phyloP scores from a whole-genome alignment of 768 basidiomycete genomes.

The Kondoa subrosea region DNA sequence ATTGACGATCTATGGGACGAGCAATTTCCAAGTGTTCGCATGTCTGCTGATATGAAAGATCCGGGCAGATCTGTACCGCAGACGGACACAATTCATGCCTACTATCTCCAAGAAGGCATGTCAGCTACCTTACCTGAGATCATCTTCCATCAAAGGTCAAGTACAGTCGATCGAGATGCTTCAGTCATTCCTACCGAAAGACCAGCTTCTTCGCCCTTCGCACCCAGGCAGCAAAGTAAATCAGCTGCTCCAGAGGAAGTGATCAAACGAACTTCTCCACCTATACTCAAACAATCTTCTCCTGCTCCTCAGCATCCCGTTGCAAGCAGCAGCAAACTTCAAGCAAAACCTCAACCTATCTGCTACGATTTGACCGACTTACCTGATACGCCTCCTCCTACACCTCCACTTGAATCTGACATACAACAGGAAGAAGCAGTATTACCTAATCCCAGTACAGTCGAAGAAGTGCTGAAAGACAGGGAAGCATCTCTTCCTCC shows the following conservation, averaged over 20 bases:
- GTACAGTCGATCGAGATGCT: background rate
- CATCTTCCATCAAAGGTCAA: background rate
- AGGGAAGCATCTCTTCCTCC: background rate
- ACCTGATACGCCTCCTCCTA: background rate
- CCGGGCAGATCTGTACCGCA: background rate
- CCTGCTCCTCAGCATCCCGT: too few relatives aligned
- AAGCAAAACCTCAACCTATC: background rate
- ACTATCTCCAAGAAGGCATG: background rate
- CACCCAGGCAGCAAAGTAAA: too few relatives aligned
- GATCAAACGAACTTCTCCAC: background rate
- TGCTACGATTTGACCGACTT: background rate
- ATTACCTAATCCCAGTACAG: too few relatives aligned
- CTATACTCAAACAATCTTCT: background rate
- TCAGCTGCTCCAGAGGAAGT: too few relatives aligned
- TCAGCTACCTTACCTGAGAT: background rate
- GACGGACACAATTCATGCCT: background rate
- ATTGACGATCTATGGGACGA: background rate
- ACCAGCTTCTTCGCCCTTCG: too few relatives aligned
- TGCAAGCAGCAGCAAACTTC: too few relatives aligned
- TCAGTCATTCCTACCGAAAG: too few relatives aligned
- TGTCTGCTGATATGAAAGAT: background rate
- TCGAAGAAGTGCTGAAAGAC: too few relatives aligned
- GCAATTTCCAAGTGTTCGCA: background rate
- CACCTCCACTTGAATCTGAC: background rate
- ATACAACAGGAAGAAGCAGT: too few relatives aligned